A percentile compares a stretch with the other conserved stretches of the same genome.
Evolutionary conservation across 352 stramenopile genomes (phyloP).

Genomic region (Pythium coloratum): DNA sequence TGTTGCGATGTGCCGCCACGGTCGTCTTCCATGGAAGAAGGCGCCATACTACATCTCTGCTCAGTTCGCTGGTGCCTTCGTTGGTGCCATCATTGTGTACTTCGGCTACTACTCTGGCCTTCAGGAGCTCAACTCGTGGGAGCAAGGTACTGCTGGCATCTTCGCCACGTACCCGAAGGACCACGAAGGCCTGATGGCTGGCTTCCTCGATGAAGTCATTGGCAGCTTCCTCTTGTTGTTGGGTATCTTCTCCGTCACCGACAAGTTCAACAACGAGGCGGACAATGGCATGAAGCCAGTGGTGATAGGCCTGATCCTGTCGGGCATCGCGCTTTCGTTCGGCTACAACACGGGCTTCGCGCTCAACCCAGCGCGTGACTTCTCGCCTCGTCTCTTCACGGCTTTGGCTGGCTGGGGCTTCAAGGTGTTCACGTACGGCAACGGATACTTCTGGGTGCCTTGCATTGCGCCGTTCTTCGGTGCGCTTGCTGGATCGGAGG

Average conservation of each 20-base stretch:
- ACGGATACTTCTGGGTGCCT: constrained; percentile 80
- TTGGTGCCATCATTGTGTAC: constrained; percentile 66
- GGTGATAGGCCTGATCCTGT: constrained; percentile 71
- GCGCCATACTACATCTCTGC: constrained; percentile 61
- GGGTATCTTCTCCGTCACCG: constrained; percentile 65
- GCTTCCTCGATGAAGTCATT: constrained; percentile 65
- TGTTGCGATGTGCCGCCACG: constrained; percentile 64
- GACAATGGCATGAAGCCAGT: constrained; percentile 67
- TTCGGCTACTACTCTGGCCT: constrained; percentile 63
- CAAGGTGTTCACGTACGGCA: constrained; percentile 64
- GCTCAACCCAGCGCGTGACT: constrained; percentile 72
- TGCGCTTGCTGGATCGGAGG: constrained; percentile 53
- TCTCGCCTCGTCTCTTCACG: constrained; percentile 67
- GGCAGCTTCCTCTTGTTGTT: constrained; percentile 61
- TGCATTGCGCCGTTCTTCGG: constrained; percentile 72
- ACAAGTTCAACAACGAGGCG: constrained; percentile 74
- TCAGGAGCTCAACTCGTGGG: constrained; percentile 55
- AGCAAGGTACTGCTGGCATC: constrained; percentile 63
- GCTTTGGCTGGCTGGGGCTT: constrained; percentile 59
- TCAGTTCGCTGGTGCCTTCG: constrained; percentile 62
- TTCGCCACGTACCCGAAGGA: constrained; percentile 76
- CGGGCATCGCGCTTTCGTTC: constrained; percentile 41
- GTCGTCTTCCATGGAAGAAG: constrained; percentile 62
- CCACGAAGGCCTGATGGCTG: constrained; percentile 55
- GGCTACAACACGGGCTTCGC: constrained; percentile 81